These are phyloP conservation scores for Colletotrichum lini DNA, from an alignment of 2,329 filamentous ascomycete genomes.

Conservation along the genomic window DNA sequence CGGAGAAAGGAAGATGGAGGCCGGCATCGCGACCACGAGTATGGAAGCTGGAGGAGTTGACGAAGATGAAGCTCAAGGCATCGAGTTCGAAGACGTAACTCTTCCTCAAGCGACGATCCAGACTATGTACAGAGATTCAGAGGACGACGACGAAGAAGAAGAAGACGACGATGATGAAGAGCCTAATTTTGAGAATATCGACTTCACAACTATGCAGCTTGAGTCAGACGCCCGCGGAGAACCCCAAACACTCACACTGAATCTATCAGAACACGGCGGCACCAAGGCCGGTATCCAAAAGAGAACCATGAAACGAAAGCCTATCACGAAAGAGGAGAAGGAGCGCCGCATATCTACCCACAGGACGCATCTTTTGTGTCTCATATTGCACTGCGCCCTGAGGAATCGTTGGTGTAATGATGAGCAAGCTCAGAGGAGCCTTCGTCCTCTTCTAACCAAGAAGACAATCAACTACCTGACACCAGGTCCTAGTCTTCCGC, in stretches of 20 bases:
- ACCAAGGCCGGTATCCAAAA: constrained; percentile 50
- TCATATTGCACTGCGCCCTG: constrained; percentile 82
- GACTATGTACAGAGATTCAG: constrained; percentile 65
- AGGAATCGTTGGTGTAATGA: constrained; percentile 95
- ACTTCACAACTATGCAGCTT: constrained; percentile 54
- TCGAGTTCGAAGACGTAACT: constrained; percentile 66
- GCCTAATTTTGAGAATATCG: constrained; percentile 64
- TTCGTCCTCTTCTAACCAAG: constrained; percentile 76
- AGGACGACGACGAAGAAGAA: constrained; percentile 56
- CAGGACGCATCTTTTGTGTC: constrained; percentile 86
- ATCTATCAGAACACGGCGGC: constrained; percentile 64
- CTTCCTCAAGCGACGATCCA: constrained; percentile 65
- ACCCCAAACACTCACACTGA: constrained; percentile 62
- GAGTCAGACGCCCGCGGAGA: constrained; percentile 45
- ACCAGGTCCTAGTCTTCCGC: constrained; percentile 75
- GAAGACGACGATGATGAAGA: constrained; percentile 59
- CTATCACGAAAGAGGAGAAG: constrained; percentile 68
- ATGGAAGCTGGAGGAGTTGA: constrained; percentile 43
- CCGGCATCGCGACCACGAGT: constrained; percentile 5
- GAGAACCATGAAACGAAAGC: constrained; percentile 61
- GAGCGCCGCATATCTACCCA: constrained; percentile 80
- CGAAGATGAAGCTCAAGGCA: constrained; percentile 56
- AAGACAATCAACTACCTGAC: constrained; percentile 78
- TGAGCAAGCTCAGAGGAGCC: constrained; percentile 72
- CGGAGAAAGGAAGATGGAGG: constrained; percentile 42